Evolutionary conservation across 2,329 filamentous ascomycete genomes (phyloP), one percentile per base, ranked within the genome.

Genomic region (Claviceps sp.): DNA sequence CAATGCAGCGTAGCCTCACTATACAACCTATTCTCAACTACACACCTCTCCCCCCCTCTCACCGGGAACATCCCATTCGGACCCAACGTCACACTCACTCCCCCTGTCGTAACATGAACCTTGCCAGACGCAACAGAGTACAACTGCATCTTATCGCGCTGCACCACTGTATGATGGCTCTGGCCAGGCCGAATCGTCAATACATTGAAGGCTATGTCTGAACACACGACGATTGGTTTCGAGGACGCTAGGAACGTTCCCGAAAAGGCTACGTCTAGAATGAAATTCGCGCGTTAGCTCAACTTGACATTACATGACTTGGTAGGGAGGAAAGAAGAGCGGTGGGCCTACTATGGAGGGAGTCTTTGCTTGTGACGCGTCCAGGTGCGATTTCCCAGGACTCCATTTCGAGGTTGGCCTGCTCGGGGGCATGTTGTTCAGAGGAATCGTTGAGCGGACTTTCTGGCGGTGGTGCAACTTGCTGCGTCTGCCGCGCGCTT

Each of bases 41-140:
- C 61, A 55, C 70, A 73, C 1, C 51, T 50, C 49, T 60, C 61
- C 0, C 70, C 69, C 0, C 71, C 65, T 22, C 60, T 62, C 39
- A 77, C 62, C 47, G 66, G 63, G 54, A 77, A 72, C 57, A 71
- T 62, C 26, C 75, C 71, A 49, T 71, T 66, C 1, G 66, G 63
- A 0, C 75, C 75, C 3, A 76, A 58, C 0, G 59, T 55, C 42
- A 75, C 71, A 4, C 64, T 59, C n/a, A 64, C 56, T 3, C 61
- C 62, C 2, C 58, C 66, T 44, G 67, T 64, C 38, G 62, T 68
- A 1, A 74, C 61, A 17, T 61, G 61, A 1, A 73, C 55, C 54
- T 74, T 74, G 29, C 72, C 72, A 1, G 61, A 53, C 0, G 66
- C 65, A 1, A 74, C 58, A 3, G 68, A 71, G 50, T 68, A 71